Percentiles rank a stretch among this genome's conserved stretches.
phyloP scores from a whole-genome alignment of 2,329 filamentous ascomycete genomes.

The Lachnellula subtilissima region DNA sequence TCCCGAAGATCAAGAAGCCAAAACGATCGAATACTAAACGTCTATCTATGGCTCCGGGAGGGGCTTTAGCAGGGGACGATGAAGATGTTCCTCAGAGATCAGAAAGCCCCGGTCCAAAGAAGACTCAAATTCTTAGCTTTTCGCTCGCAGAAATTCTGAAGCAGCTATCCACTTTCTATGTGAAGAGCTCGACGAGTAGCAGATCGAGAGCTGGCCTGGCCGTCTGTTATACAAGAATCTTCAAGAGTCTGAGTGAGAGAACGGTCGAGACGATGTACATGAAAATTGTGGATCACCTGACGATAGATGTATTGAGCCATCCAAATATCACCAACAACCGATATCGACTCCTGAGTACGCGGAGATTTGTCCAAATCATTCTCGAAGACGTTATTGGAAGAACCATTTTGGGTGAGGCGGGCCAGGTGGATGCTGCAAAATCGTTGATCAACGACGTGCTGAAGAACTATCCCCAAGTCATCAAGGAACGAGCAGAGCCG shows the following conservation, averaged over 20 bases:
- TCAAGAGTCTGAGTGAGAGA: constrained; percentile 73
- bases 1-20: constrained; percentile 60
- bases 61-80: constrained; percentile 60
- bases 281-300: constrained; percentile 74
- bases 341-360: constrained; percentile 78
- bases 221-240: constrained; percentile 77
- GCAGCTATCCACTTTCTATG: constrained; percentile 75
- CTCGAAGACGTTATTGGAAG: constrained; percentile 78
- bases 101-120: constrained; percentile 71
- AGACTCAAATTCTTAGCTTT: constrained; percentile 66
- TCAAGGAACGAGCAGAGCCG: constrained; percentile 84
- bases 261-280: constrained; percentile 80
- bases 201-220: constrained; percentile 76
- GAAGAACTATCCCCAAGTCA: constrained; percentile 87
- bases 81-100: constrained; percentile 57
- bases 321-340: constrained; percentile 74
- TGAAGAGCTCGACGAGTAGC: constrained; percentile 72
- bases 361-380: constrained; percentile 78
- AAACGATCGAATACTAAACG: constrained; percentile 61
- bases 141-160: constrained; percentile 74
- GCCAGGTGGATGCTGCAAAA: constrained; percentile 77
- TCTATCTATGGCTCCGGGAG: constrained; percentile 51
- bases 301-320: constrained; percentile 74
- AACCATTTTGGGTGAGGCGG: constrained; percentile 81
- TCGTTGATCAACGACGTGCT: constrained; percentile 80